Base-by-base conservation (phyloP, 2,329 filamentous ascomycete genomes). In the Xylaria sp. region DNA sequence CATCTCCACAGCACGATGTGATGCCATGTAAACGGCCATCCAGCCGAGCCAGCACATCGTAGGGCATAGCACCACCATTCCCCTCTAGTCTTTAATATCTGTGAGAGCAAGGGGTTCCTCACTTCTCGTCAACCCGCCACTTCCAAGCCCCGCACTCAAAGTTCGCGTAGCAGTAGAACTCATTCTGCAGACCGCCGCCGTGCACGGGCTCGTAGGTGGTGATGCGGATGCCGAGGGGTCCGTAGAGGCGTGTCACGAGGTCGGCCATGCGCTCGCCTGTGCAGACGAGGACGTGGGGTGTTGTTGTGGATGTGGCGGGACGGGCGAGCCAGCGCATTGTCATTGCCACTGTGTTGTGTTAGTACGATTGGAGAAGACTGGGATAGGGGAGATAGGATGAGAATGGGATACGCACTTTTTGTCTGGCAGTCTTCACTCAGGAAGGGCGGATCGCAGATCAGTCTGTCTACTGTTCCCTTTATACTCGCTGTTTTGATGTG, bases 391-490 rank as follows among this genome's bases (percentile, higher is more conserved):
- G n/a, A 50, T 37, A 23, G 39, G 18, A 9, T n/a, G 6, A 42
- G 5, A n/a, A 3, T 4, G 0, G 30, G 11, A 7, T 51, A 8
- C 23, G 56, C 13, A 68, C 75, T 78, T 78, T 91, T 92, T 0
- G 88, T 91, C 72, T 93, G 89, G 71, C 90, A 93, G 69, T 93
- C 89, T 63, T 89, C 83, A 71, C 84, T 91, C 42, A 93, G 77
- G 71, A 93, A 93, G 0, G 90, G 90, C 7, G 90, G 90, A 70
- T 94, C 90, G 66, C 83, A 83, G 57, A 92, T 87, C 61, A 93
- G 81, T 57, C 85, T 81, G 72, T 91, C 87, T 52, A 88, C 83
- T 18, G 74, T 77, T 18, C 82, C 83, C 69, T 88, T 90, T 42
- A 92, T 73, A 39, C 80, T 72, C 10, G 72, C 79, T 82, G 54